phyloP scores from a whole-genome alignment of 805 yeast genomes.

The Dipodascus geniculatus region DNA sequence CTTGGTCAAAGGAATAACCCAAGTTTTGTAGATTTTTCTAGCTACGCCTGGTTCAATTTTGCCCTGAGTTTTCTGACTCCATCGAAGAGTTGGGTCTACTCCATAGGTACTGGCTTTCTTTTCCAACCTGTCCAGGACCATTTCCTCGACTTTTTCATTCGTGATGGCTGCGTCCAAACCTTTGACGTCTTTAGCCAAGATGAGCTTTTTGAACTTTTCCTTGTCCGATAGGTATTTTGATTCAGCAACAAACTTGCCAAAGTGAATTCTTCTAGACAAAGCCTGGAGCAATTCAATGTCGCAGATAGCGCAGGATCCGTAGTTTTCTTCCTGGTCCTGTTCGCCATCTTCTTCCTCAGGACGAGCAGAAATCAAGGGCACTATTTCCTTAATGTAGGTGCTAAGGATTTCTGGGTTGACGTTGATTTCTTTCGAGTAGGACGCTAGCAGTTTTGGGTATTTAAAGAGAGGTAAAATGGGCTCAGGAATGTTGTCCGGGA shows the following conservation, averaged over 20 bases:
- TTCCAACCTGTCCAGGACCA: slow-evolving; percentile 64
- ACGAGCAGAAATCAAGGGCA: slow-evolving; percentile 58
- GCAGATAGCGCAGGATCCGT: slow-evolving; percentile 73
- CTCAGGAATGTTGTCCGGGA: slow-evolving; percentile 49
- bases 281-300: slow-evolving; percentile 87
- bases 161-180: slow-evolving; percentile 79
- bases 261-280: slow-evolving; percentile 83
- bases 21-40: slow-evolving; percentile 73
- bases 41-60: slow-evolving; percentile 75
- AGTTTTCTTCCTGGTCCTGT: slow-evolving; percentile 70
- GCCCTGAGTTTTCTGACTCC: slow-evolving; percentile 50
- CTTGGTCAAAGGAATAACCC: slow-evolving; percentile 88
- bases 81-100: slow-evolving; percentile 69
- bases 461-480: slow-evolving; percentile 72
- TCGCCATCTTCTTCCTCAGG: slow-evolving; percentile 7
- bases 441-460: slow-evolving; percentile 70
- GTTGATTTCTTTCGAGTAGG: slow-evolving; percentile 61
- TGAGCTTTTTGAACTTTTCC: slow-evolving; percentile 51
- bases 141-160: slow-evolving; percentile 74
- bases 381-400: slow-evolving; percentile 60
- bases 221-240: slow-evolving; percentile 69
- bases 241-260: slow-evolving; percentile 96
- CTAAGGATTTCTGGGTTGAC: slow-evolving; percentile 59
- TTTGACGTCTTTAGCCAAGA: slow-evolving; percentile 47
- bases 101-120: slow-evolving; percentile 82